Conservation (phyloP, 140 eudicot genomes). For the Oenanthe javanica region DNA sequence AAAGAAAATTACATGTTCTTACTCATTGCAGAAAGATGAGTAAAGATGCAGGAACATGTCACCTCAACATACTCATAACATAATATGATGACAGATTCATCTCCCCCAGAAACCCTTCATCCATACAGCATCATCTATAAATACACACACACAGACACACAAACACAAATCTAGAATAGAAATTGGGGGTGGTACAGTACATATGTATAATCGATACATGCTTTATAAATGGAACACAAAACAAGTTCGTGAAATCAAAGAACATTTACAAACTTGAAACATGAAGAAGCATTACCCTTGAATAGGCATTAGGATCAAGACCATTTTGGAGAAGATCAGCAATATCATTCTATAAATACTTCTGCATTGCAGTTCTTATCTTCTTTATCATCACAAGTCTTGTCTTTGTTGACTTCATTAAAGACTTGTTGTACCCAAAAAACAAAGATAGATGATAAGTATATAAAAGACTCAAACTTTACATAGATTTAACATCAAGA, state of each 20-base stretch:
- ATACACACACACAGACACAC: background rate
- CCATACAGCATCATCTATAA: slow-evolving; percentile 38
- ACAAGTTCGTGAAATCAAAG: too few species aligned
- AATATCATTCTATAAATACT: slow-evolving; percentile 57
- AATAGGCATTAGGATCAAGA: slow-evolving; percentile 52
- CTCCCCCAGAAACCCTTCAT: slow-evolving; percentile 68
- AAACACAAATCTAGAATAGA: background rate
- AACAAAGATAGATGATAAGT: background rate
- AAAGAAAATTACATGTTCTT: slow-evolving; percentile 47
- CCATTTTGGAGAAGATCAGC: slow-evolving; percentile 62
- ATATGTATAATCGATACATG: too few species aligned
- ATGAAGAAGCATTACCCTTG: slow-evolving; percentile 35
- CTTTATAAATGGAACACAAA: too few species aligned
- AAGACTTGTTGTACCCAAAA: slow-evolving; percentile 47
- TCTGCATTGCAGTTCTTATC: slow-evolving; percentile 66
- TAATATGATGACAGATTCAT: slow-evolving; percentile 29
- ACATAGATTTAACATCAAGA: background rate
- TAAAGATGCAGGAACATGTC: slow-evolving; percentile 33
- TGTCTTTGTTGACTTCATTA: slow-evolving; percentile 39
- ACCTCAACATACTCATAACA: slow-evolving; percentile 69
- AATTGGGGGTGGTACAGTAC: too few species aligned
- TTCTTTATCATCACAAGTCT: slow-evolving; percentile 48
- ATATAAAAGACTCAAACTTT: background rate
- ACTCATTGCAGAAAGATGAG: slow-evolving; percentile 49
- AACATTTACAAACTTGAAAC: too few species aligned